Conservation (phyloP, 2,329 filamentous ascomycete species). For the Penicillium vulpinum region DNA sequence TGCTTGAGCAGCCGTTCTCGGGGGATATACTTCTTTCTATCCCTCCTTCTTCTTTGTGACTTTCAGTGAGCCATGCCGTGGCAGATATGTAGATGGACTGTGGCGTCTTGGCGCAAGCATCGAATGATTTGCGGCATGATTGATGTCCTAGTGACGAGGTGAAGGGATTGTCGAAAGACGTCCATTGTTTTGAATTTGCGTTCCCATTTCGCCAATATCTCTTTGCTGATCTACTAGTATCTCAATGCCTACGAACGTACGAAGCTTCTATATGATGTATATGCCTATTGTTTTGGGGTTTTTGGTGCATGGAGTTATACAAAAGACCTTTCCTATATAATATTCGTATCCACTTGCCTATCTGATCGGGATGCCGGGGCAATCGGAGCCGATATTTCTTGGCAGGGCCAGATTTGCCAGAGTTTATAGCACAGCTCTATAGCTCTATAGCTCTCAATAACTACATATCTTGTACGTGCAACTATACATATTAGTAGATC, state of each 20-base stretch:
- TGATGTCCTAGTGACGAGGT: conserved; percentile 14
- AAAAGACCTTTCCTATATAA: neutral
- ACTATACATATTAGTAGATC: neutral
- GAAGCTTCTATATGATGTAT: conserved; percentile 39
- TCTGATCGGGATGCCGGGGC: conserved; percentile 16
- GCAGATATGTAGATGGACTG: conserved; percentile 7
- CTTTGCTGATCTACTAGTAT: conserved; percentile 20
- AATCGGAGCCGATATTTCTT: conserved; percentile 8
- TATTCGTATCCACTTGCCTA: neutral
- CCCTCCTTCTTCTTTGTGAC: conserved; percentile 8
- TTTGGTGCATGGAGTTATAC: neutral
- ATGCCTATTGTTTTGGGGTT: conserved; percentile 27
- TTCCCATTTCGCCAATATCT: conserved; percentile 19
- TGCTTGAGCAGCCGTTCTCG: conserved; percentile 23
- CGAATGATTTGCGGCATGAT: conserved; percentile 20
- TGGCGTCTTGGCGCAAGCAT: conserved; percentile 11
- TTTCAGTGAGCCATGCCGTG: conserved; percentile 4
- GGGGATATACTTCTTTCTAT: conserved; percentile 17
- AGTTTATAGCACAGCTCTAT: neutral
- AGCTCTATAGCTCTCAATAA: neutral
- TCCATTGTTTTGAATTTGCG: conserved; percentile 11
- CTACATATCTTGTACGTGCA: neutral
- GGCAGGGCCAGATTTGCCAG: conserved; percentile 1
- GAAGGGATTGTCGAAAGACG: conserved; percentile 3
- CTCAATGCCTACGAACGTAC: conserved; percentile 33